Evolutionary conservation across 371 early-diverging fungal genomes (phyloP).

Genomic region (Neoconidiobolus thromboides): DNA sequence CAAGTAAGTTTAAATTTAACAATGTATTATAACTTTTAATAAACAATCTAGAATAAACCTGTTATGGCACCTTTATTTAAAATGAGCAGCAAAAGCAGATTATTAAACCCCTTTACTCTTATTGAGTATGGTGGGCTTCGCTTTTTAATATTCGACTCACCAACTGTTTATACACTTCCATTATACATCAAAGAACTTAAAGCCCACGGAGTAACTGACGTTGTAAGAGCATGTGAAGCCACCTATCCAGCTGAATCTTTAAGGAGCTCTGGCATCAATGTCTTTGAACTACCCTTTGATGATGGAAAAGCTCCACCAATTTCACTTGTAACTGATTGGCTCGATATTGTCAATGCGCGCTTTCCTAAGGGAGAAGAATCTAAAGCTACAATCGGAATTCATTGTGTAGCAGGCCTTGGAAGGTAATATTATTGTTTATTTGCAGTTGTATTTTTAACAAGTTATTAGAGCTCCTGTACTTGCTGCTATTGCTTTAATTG

Average conservation of each 20-base stretch:
- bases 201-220: slow-evolving; percentile 50
- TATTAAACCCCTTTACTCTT: slow-evolving; percentile 5
- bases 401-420: slow-evolving; percentile 74
- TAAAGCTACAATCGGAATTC: slow-evolving; percentile 50
- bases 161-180: neutral
- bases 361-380: slow-evolving; percentile 14
- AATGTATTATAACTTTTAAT: neutral
- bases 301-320: slow-evolving; percentile 70
- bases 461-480: slow-evolving; percentile 38
- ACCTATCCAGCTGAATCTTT: slow-evolving; percentile 49
- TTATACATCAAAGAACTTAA: slow-evolving; percentile 30
- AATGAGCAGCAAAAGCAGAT: neutral
- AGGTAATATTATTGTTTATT: slow-evolving; percentile 18
- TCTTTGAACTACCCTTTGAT: neutral
- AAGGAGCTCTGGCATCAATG: slow-evolving; percentile 12
- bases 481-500: slow-evolving; percentile 62
- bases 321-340: slow-evolving; percentile 44
- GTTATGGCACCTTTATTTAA: neutral
- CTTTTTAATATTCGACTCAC: slow-evolving; percentile 2
- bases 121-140: neutral
- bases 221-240: slow-evolving; percentile 80
- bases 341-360: slow-evolving; percentile 36
- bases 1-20: neutral
- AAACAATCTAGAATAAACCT: neutral
- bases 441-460: neutral